These are phyloP conservation scores for Seminavis robusta DNA, from an alignment of 108 stramenopile genomes.

Conservation along the genomic window DNA sequence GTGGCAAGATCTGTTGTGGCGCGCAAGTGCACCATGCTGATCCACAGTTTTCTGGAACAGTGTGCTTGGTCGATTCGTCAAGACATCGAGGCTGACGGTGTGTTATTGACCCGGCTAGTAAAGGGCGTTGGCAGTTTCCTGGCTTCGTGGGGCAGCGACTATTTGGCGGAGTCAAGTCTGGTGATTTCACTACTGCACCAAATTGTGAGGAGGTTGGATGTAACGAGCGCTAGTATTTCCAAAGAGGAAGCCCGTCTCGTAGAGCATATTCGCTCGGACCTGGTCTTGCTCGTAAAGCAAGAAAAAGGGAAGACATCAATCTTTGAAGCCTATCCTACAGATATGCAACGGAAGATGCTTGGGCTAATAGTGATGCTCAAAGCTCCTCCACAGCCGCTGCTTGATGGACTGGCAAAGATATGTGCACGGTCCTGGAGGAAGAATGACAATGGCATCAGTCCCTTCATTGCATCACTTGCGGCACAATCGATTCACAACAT, in stretches of 20 bases:
- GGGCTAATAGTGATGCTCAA: conserved; percentile 47
- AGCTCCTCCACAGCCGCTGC: conserved; percentile 26
- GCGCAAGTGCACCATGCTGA: not conserved
- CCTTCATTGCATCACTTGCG: conserved; percentile 31
- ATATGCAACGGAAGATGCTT: conserved; percentile 41
- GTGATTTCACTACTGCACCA: not conserved
- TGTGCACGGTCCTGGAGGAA: conserved; percentile 26
- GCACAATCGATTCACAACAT: conserved; percentile 41
- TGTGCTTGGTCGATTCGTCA: not conserved
- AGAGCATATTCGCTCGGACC: not conserved
- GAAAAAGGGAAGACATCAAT: conserved; percentile 18
- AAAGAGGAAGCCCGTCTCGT: not conserved
- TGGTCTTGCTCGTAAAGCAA: not conserved
- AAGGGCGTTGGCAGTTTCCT: no score
- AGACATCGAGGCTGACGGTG: not conserved
- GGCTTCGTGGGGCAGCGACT: not conserved
- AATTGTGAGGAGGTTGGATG: not conserved
- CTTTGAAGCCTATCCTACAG: conserved; percentile 50
- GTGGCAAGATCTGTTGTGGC: no score
- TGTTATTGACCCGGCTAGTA: not conserved
- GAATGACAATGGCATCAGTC: conserved; percentile 2
- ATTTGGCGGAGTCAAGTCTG: not conserved
- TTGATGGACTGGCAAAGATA: conserved; percentile 31
- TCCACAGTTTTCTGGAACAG: conserved; percentile 3
- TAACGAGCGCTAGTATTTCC: not conserved